Conservation (phyloP, 1,284 basidiomycete genomes). For the Anthracocystis walkeri region DNA sequence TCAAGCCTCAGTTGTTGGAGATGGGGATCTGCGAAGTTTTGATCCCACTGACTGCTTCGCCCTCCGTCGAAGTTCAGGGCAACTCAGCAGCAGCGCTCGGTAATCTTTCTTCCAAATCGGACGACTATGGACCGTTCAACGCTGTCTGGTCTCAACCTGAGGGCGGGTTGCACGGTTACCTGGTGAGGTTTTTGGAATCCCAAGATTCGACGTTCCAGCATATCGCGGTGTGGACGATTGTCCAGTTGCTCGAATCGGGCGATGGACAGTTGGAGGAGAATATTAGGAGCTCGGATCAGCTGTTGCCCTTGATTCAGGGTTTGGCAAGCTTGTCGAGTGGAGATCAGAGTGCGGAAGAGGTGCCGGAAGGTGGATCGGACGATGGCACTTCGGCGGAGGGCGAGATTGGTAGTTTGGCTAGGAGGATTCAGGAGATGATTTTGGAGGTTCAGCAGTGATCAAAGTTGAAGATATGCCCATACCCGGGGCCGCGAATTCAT, state of each 20-base stretch:
- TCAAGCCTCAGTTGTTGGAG: constrained; percentile 77
- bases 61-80: constrained; percentile 97
- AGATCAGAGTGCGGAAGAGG: constrained; percentile 50
- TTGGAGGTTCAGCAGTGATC: constrained; percentile 39
- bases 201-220: constrained; percentile 99
- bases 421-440: constrained; percentile 66
- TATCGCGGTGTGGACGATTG: constrained; percentile 94
- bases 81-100: constrained; percentile 98
- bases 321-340: constrained; percentile 39
- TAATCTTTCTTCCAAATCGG: constrained; percentile 90
- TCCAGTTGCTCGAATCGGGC: constrained; percentile 93
- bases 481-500: too few relatives aligned
- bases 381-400: constrained; percentile 62
- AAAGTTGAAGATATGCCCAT: too few relatives aligned
- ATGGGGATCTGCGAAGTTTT: constrained; percentile 98
- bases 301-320: constrained; percentile 63
- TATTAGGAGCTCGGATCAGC: constrained; percentile 59
- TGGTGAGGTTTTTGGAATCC: constrained; percentile 92
- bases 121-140: constrained; percentile 97
- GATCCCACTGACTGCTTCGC: constrained; percentile 94
- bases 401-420: constrained; percentile 64
- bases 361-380: constrained; percentile 44
- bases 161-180: constrained; percentile 94
- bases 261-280: constrained; percentile 73
- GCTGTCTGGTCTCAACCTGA: constrained; percentile 98